These are phyloP conservation scores for Hanseniaspora thailandica DNA, from an alignment of 805 yeast genomes.

Conservation along the genomic window DNA sequence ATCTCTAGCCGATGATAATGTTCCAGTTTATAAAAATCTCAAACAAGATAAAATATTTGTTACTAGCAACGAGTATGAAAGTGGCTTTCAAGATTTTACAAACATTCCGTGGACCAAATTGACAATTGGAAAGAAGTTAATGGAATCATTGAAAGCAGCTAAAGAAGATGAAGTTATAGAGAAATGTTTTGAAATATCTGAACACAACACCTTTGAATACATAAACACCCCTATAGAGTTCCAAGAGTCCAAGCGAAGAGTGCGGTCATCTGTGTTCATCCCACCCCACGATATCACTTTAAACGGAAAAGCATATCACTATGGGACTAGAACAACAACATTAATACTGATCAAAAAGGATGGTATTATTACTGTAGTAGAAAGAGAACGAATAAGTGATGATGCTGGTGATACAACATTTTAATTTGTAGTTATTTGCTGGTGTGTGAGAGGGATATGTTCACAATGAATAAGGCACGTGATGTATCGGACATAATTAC, in stretches of 20 bases:
- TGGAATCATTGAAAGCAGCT: background rate
- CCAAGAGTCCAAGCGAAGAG: slow-evolving; percentile 4
- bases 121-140: background rate
- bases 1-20: slow-evolving; percentile 7
- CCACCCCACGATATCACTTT: slow-evolving; percentile 3
- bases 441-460: no score
- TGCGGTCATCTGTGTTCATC: slow-evolving; percentile 8
- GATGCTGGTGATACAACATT: slow-evolving; percentile 5
- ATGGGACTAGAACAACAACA: slow-evolving; percentile 16
- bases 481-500: background rate
- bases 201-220: background rate
- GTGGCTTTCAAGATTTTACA: background rate
- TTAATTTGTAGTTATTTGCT: background rate
- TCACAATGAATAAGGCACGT: background rate
- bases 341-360: slow-evolving; percentile 3
- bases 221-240: background rate
- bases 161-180: background rate
- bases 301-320: background rate
- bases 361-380: slow-evolving; percentile 1
- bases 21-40: slow-evolving; percentile 1
- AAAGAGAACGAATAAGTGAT: slow-evolving; percentile 1
- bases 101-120: slow-evolving; percentile 5
- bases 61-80: slow-evolving; percentile 8
- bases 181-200: slow-evolving; percentile 5
- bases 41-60: background rate